Evolutionary conservation across 106 monocot genomes (phyloP).

Genomic region (Platanthera guangdongensis): DNA sequence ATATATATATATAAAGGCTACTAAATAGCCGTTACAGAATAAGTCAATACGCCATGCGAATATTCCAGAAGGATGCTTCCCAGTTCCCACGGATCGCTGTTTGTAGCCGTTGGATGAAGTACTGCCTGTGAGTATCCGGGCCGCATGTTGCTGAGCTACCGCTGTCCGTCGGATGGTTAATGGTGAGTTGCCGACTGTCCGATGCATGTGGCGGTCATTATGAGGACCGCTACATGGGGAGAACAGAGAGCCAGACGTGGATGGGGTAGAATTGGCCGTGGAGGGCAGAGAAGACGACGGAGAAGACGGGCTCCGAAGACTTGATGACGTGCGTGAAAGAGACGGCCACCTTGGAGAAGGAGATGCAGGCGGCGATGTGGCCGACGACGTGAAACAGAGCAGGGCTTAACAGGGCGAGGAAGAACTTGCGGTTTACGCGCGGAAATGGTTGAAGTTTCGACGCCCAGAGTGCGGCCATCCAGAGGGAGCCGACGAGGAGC

Average conservation of each 20-base stretch:
- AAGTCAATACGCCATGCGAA: too few species aligned
- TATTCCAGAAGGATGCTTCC: too few species aligned
- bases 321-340: slow-evolving; percentile 72
- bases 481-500: slow-evolving; percentile 47
- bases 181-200: too few species aligned
- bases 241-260: slow-evolving; percentile 28
- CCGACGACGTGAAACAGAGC: slow-evolving; percentile 59
- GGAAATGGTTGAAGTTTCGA: slow-evolving; percentile 34
- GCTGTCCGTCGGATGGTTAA: too few species aligned
- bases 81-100: too few species aligned
- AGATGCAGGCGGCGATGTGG: slow-evolving; percentile 51
- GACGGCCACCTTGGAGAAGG: slow-evolving; percentile 55
- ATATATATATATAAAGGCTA: too few species aligned
- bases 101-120: too few species aligned
- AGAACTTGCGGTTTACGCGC: slow-evolving; percentile 19
- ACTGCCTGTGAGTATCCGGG: too few species aligned
- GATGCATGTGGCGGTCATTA: too few species aligned
- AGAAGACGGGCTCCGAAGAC: slow-evolving; percentile 53
- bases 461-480: slow-evolving; percentile 44
- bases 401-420: slow-evolving; percentile 41
- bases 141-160: too few species aligned
- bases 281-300: slow-evolving; percentile 42
- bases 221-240: too few species aligned
- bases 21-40: too few species aligned
- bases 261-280: slow-evolving; percentile 36